Evolutionary conservation across 805 yeast genomes (phyloP).

Genomic region (Ogataea parapolymorpha): DNA sequence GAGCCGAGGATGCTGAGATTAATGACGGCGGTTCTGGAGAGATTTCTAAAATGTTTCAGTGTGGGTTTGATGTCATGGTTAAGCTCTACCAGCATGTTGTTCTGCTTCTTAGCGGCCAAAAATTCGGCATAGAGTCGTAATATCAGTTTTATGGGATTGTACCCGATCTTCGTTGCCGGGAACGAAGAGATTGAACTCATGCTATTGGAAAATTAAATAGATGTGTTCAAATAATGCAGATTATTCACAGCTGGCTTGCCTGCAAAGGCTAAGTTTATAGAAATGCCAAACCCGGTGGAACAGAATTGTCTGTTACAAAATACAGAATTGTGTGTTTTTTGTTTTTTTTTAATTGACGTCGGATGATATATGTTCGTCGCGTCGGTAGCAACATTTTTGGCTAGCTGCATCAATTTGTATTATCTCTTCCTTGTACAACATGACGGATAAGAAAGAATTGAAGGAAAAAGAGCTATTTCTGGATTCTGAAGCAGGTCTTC

Average conservation of each 20-base stretch:
- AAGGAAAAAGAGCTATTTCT: not conserved
- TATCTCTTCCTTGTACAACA: not conserved
- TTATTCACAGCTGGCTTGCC: no score
- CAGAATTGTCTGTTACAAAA: slow-evolving; percentile 6
- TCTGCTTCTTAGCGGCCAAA: slow-evolving; percentile 15
- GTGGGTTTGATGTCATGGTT: slow-evolving; percentile 22
- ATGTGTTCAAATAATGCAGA: not conserved
- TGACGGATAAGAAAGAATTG: not conserved
- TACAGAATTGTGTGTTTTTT: slow-evolving; percentile 4
- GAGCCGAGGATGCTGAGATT: slow-evolving; percentile 36
- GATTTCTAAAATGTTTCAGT: slow-evolving; percentile 18
- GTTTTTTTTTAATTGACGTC: slow-evolving; percentile 2
- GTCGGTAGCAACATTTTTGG: slow-evolving; percentile 1
- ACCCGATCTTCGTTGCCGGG: slow-evolving; percentile 3
- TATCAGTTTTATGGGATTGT: slow-evolving; percentile 17
- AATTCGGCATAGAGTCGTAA: slow-evolving; percentile 22
- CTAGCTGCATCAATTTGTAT: not conserved
- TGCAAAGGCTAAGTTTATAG: not conserved
- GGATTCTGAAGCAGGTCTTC: not conserved
- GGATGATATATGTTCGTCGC: slow-evolving; percentile 3
- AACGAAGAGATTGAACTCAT: not conserved
- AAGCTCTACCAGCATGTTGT: slow-evolving; percentile 20
- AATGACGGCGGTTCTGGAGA: slow-evolving; percentile 40
- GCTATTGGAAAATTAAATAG: not conserved
- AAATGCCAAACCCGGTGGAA: not conserved